Evolutionary conservation across 2,329 filamentous ascomycete genomes (phyloP).

Genomic region (Colletotrichum godetiae): DNA sequence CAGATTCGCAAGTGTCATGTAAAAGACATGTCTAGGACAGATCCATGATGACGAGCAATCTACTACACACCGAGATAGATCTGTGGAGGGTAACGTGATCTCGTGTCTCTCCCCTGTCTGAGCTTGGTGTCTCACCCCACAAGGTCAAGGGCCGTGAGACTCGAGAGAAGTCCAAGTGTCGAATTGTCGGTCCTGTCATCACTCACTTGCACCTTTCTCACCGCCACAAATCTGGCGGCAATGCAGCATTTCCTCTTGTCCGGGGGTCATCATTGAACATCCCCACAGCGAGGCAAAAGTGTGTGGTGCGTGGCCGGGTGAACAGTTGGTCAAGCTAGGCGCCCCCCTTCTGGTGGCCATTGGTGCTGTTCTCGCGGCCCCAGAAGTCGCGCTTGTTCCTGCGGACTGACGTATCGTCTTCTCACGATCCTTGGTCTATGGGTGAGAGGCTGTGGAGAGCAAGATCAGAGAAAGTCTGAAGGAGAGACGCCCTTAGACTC

Average conservation of each 20-base stretch:
- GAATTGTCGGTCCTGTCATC: too few relatives aligned
- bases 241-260: background rate
- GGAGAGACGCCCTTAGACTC: slow-evolving; percentile 9
- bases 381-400: slow-evolving; percentile 1
- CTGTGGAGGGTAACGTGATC: background rate
- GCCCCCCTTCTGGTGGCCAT: too few relatives aligned
- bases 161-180: background rate
- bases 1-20: background rate
- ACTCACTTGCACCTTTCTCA: background rate
- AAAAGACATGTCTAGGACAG: background rate
- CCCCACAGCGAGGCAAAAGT: background rate
- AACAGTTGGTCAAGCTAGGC: background rate
- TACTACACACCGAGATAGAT: background rate
- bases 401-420: slow-evolving; percentile 7
- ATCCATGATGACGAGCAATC: background rate
- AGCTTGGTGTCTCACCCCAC: background rate
- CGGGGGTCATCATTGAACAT: background rate
- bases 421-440: too few relatives aligned
- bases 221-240: background rate
- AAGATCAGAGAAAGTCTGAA: too few relatives aligned
- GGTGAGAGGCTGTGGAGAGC: too few relatives aligned
- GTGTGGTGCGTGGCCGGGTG: background rate
- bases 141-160: background rate
- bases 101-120: background rate
- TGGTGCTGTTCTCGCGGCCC: too few relatives aligned